Evolutionary conservation across 2,329 filamentous ascomycete genomes (phyloP), one percentile per base, ranked within the genome.

Genomic region (Colletotrichum neosansevieriae): DNA sequence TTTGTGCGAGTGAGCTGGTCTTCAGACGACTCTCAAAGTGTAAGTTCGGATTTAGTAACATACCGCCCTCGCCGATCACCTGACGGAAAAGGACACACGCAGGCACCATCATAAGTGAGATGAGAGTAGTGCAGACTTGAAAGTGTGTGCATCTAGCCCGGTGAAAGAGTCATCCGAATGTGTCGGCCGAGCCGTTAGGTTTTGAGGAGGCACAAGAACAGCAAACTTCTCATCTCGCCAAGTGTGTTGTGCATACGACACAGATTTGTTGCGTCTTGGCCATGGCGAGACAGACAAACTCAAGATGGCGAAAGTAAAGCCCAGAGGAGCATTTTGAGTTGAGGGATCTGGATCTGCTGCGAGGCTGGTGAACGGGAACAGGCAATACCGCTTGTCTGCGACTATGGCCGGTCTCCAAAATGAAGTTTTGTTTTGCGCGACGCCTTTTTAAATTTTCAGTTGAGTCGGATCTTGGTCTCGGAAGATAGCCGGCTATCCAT

Each of bases 221-320:
- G 58, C 17, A 50, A 19, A 40, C 34, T 57, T 63, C 42, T 9
- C 24, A 50, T 50, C 21, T 51, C 54, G 40, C n/a, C n/a, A n/a
- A n/a, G n/a, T n/a, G n/a, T n/a, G n/a, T n/a, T n/a, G n/a, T n/a
- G n/a, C 50, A 53, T 42, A 44, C 38, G 12, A 45, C 13, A 11
- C n/a, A 44, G 54, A 53, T 36, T 32, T 17, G 21, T 19, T 10
- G 29, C 7, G 15, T 32, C 24, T 11, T 50, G 47, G 7, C 29
- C 29, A 29, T 7, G 29, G 2, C 29, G 29, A 29, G 29, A 29
- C 29, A 6, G 9, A 9, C 6, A 9, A 6, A 29, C 29, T 7
- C 29, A 29, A 29, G 6, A 7, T 29, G 7, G 29, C 6, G 29
- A 29, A 29, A 29, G 29, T 29, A 29, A 9, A 6, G 29, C 29